Evolutionary conservation across 148 eudicot species (phyloP), one percentile per base, ranked within the genome.

Genomic region (Cornus controversa): DNA sequence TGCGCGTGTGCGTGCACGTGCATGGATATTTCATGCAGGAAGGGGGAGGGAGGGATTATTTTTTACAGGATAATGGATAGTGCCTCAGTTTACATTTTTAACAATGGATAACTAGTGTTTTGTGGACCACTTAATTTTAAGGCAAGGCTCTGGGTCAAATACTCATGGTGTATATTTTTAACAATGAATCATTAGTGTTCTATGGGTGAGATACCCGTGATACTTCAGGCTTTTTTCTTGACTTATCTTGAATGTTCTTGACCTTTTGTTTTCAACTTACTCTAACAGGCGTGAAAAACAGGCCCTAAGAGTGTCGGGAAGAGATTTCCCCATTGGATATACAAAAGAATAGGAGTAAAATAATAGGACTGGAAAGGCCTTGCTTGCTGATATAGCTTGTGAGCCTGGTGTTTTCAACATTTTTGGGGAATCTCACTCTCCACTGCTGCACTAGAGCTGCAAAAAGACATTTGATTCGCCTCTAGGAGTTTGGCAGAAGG

Each of bases 211-310:
- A 60, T 54, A 54, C 62, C 62, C 62, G 15, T 54, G 24, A 60
- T 60, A 20, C 64, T n/a, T 54, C 64, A 60, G 24, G 20, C 24
- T 18, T 22, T 25, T 60, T n/a, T 78, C 0, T 34, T 53, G 9
- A 29, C 47, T 16, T 69, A 29, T 8, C 14, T 13, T 60, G 28
- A 25, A 36, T 8, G 45, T 47, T 66, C 34, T 75, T 79, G 71
- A 76, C 29, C 8, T 50, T 31, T 25, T 67, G 18, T 26, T 4
- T 42, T 0, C 70, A 68, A 10, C 16, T 26, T 60, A 66, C 69
- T 80, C 65, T 69, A 70, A 74, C 79, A 86, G 89, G 84, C 74
- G 29, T 83, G 60, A 80, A 22, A 66, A 47, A 37, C 36, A 70
- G 29, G 66, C 54, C 53, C 36, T 24, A 57, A 53, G 53, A 53